Base-by-base conservation (phyloP, 78 protist species). In the Andalucia godoyi region DNA sequence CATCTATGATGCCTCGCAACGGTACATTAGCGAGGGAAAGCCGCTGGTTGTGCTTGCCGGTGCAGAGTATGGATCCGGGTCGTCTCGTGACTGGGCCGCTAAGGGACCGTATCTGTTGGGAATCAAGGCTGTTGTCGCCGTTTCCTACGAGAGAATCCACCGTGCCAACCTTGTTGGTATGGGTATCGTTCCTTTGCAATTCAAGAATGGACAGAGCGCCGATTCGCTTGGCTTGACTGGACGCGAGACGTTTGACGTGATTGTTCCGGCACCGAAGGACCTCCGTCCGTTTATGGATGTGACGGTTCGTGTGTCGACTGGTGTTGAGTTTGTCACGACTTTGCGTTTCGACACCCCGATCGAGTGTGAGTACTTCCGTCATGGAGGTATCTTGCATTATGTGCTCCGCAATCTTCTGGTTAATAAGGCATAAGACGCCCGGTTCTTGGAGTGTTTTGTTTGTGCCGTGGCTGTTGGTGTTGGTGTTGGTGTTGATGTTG, bases 61-160 rank as follows among this genome's bases (percentile, higher is more conserved):
- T 49, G 67, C 68, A 33, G 86, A 77, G 69, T 88, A 84, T 62
- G 94, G 94, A 4, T 32, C 57, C 36, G 90, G 94, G 10, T 66
- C 81, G 13, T 70, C 87, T 0, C 54, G 94, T 18, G 94, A 88
- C 67, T 88, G 94, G 94, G 94, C 94, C 15, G 89, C 88, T 37
- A 84, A 84, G 79, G 93, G 92, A 10, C 84, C 87, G 49, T 81
- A 74, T 42, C 55, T 79, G 72, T 76, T 74, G 40, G 89, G 89
- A 12, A 74, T 88, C 34, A 76, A 81, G 30, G 81, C 74, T 33
- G 85, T 88, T 27, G 62, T 88, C 37, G 94, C 94, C 15, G 79
- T 70, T 3, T 64, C 84, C 32, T 88, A 62, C 59, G 94, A 84
- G 54, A 69, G 85, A 55, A 75, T 73, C 66, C 90, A 84, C 82